These are phyloP conservation scores for Podosphaera leucotricha DNA, from an alignment of 2,329 filamentous ascomycete genomes.

Conservation along the genomic window DNA sequence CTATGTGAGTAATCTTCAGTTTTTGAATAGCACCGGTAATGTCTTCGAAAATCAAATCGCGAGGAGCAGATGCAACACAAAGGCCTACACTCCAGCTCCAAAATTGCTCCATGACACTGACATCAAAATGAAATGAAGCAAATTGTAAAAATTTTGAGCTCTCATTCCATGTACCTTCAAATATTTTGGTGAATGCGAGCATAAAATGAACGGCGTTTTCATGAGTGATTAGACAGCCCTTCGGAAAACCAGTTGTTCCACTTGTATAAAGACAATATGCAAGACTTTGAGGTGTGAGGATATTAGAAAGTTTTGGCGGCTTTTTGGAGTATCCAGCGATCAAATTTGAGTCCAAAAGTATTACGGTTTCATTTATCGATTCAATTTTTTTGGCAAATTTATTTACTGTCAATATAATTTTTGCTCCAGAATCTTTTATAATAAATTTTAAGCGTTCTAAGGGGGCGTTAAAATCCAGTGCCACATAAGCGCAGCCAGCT, in stretches of 20 bases:
- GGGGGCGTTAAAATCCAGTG: conserved; percentile 19
- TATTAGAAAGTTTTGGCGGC: conserved; percentile 8
- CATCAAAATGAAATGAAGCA: conserved; percentile 84
- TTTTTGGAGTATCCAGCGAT: conserved; percentile 6
- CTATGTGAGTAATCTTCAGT: conserved; percentile 67
- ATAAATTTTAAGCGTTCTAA: conserved; percentile 15
- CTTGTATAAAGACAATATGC: conserved; percentile 18
- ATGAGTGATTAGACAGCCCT: conserved; percentile 57
- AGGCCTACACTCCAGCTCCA: conserved; percentile 91
- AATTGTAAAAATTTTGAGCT: conserved; percentile 75
- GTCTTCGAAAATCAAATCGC: conserved; percentile 70
- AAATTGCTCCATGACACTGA: conserved; percentile 80
- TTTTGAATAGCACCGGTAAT: conserved; percentile 46
- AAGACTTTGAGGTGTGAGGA: conserved; percentile 10
- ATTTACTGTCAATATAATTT: conserved; percentile 33
- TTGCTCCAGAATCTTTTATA: conserved; percentile 38
- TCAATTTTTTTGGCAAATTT: conserved; percentile 19
- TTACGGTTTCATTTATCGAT: conserved; percentile 5
- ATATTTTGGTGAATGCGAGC: conserved; percentile 62
- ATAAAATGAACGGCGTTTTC: conserved; percentile 77
- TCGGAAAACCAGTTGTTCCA: conserved; percentile 18
- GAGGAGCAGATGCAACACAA: conserved; percentile 55
- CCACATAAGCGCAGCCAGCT: conserved; percentile 18
- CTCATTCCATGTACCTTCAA: conserved; percentile 47
- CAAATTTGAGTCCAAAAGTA: conserved; percentile 7